These are phyloP conservation scores for Sporobolomyces pararoseus DNA, from an alignment of 768 basidiomycete species.

Conservation along the genomic window DNA sequence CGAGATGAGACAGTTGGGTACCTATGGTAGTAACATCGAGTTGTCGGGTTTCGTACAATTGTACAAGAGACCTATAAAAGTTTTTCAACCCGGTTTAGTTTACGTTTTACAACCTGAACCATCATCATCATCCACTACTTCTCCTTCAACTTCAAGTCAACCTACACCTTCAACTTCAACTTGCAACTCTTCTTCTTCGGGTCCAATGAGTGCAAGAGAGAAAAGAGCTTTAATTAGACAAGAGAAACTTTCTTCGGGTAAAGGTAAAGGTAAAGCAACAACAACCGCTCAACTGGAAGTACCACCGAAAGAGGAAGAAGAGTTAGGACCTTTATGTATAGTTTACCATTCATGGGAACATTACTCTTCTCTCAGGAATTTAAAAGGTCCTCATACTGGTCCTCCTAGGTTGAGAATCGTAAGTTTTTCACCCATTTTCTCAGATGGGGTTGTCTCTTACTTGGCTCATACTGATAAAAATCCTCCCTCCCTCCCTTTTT, in stretches of 20 bases:
- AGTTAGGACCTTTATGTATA: conserved; percentile 59
- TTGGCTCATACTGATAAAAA: not conserved
- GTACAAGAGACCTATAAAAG: conserved; percentile 73
- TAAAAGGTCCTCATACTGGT: conserved; percentile 75
- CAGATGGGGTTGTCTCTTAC: accelerated
- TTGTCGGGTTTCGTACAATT: conserved; percentile 87
- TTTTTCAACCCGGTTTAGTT: conserved; percentile 84
- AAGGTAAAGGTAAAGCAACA: conserved; percentile 31
- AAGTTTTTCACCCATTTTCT: not conserved
- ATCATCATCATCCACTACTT: conserved; percentile 4
- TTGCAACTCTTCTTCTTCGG: conserved; percentile 18
- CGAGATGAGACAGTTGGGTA: conserved; percentile 67
- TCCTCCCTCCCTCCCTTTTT: no score
- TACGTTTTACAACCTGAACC: conserved; percentile 71
- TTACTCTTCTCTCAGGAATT: conserved; percentile 85
- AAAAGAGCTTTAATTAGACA: conserved; percentile 52
- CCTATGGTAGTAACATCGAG: conserved; percentile 90
- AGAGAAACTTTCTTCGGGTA: conserved; percentile 42
- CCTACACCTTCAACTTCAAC: not conserved
- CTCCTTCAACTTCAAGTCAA: not conserved
- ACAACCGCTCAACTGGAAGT: not conserved
- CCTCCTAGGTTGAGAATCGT: conserved; percentile 42
- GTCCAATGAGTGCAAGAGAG: conserved; percentile 50
- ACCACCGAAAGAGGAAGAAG: not conserved
- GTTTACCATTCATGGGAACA: conserved; percentile 76